Percentiles rank a stretch among this genome's conserved stretches.
These are phyloP conservation scores for Fusarium solani-melongenae DNA, from an alignment of 2,329 filamentous ascomycete species.

Conservation along the genomic window DNA sequence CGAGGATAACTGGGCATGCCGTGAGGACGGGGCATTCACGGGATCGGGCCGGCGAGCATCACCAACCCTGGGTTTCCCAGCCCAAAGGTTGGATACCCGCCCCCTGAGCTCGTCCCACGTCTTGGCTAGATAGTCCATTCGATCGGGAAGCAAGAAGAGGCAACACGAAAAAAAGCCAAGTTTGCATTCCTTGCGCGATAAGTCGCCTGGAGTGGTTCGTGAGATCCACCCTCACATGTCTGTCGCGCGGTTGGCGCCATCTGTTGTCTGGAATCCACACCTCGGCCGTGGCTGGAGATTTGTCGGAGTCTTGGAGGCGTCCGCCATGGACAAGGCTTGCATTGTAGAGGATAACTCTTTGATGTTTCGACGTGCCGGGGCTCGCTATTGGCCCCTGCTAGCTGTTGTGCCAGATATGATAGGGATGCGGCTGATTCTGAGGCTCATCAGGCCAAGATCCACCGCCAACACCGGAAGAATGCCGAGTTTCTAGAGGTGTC, in stretches of 20 bases:
- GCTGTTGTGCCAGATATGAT: background rate
- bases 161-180: background rate
- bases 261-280: conserved; percentile 12
- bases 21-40: conserved; percentile 24
- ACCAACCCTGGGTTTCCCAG: conserved; percentile 4
- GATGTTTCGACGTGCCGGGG: background rate
- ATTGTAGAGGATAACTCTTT: background rate
- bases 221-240: conserved; percentile 32
- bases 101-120: conserved; percentile 19
- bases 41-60: conserved; percentile 22
- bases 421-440: conserved; percentile 24
- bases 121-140: conserved; percentile 26
- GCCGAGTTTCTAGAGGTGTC: conserved; percentile 8
- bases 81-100: background rate
- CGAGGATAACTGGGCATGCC: conserved; percentile 33
- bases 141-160: conserved; percentile 9
- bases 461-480: conserved; percentile 8
- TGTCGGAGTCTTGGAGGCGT: conserved; percentile 22
- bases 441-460: conserved; percentile 17
- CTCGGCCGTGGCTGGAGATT: conserved; percentile 35
- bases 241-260: background rate
- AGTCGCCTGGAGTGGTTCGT: conserved; percentile 18
- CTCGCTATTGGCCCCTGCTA: conserved; percentile 4
- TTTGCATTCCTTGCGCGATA: conserved; percentile 27
- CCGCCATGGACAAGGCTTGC: conserved; percentile 16